phyloP scores from a whole-genome alignment of 164 flowering plant species.

The Aristolochia contorta region DNA sequence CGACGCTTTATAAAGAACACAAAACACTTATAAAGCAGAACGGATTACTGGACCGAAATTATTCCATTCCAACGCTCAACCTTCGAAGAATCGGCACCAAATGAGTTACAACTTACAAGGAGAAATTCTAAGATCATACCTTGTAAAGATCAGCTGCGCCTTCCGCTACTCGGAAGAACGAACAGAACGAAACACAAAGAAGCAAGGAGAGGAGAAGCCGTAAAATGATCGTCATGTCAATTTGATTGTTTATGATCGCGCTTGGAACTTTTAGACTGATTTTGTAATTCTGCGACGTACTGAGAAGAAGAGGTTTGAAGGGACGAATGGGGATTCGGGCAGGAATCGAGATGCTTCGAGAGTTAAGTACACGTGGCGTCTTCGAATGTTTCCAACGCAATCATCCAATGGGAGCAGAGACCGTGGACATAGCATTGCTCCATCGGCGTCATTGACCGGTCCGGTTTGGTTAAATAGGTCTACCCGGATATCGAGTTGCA shows the following conservation, averaged over 20 bases:
- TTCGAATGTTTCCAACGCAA: slow-evolving; percentile 12
- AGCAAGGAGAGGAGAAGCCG: background rate
- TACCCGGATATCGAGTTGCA: too few species aligned
- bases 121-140: slow-evolving; percentile 20
- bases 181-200: slow-evolving; percentile 10
- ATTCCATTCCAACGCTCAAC: background rate
- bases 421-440: background rate
- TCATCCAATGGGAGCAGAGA: slow-evolving; percentile 3
- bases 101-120: background rate
- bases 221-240: slow-evolving; percentile 12
- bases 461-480: too few species aligned
- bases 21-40: too few species aligned
- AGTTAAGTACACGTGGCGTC: slow-evolving; percentile 31
- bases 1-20: too few species aligned
- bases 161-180: slow-evolving; percentile 28
- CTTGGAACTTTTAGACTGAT: background rate
- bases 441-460: too few species aligned
- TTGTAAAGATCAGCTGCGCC: slow-evolving; percentile 43
- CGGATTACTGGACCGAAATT: background rate
- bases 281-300: background rate
- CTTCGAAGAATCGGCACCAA: background rate
- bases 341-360: slow-evolving; percentile 16
- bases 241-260: background rate
- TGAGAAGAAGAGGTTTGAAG: background rate
- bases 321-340: background rate